Percentiles rank a stretch among this genome's conserved stretches.
phyloP scores from a whole-genome alignment of 1,284 basidiomycete genomes.

The Cutaneotrichosporon cavernicola region DNA sequence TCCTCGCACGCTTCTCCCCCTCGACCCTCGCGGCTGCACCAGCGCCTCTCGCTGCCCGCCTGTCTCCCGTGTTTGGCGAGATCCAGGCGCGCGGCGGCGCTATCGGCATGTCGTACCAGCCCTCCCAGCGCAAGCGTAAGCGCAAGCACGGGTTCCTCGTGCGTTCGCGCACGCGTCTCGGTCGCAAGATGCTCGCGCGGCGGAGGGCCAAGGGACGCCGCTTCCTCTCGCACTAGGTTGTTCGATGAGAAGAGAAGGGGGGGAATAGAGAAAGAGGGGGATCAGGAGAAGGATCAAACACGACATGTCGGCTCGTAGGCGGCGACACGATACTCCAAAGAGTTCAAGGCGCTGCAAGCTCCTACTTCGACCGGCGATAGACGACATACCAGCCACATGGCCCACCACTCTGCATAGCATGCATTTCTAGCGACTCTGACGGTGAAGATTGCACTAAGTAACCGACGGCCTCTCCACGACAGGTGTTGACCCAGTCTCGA shows the following conservation, averaged over 20 bases:
- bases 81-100: constrained; percentile 38
- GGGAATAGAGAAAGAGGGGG: not conserved
- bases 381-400: constrained; percentile 6
- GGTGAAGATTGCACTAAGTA: not conserved
- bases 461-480: not conserved
- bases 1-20: constrained; percentile 20
- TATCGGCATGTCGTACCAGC: constrained; percentile 77
- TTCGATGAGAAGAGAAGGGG: not conserved
- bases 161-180: constrained; percentile 53
- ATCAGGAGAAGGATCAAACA: constrained; percentile 5
- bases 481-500: not conserved
- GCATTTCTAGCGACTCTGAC: not conserved
- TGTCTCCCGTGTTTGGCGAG: not conserved
- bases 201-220: constrained; percentile 63
- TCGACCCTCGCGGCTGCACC: constrained; percentile 9
- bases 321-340: not conserved
- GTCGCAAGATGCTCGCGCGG: constrained; percentile 60
- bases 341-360: not conserved
- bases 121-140: constrained; percentile 82
- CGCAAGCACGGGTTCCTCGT: constrained; percentile 82
- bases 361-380: not conserved
- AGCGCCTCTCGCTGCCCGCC: constrained; percentile 2
- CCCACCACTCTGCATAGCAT: constrained; percentile 21
- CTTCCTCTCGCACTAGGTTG: constrained; percentile 59
- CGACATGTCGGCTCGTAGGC: not conserved